Evolutionary conservation across 371 early-diverging fungal species (phyloP).

Genomic region (Rhizopus sp.): DNA sequence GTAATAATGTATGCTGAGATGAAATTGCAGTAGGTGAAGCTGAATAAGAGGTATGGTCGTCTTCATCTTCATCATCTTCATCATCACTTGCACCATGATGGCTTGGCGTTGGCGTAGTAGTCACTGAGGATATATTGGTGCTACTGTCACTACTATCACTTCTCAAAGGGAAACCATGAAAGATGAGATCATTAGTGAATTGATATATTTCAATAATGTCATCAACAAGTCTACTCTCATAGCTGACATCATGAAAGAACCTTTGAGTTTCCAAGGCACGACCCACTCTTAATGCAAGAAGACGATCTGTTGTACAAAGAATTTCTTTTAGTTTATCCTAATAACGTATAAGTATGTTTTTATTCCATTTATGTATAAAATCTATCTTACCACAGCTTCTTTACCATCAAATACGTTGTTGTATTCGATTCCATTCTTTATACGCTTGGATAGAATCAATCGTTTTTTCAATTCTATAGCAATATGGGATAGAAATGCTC

Average conservation of each 20-base stretch:
- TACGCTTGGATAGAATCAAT: conserved; percentile 50
- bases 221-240: conserved; percentile 66
- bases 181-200: conserved; percentile 46
- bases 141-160: conserved; percentile 13
- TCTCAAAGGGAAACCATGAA: conserved; percentile 11
- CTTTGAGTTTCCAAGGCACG: conserved; percentile 73
- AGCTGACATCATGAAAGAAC: conserved; percentile 74
- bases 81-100: conserved; percentile 23
- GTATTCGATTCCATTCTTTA: conserved; percentile 80
- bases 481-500: conserved; percentile 79
- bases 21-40: conserved; percentile 4
- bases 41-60: conserved; percentile 7
- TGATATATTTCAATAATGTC: conserved; percentile 64
- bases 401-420: conserved; percentile 78
- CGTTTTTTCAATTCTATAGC: conserved; percentile 68
- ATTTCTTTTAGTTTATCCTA: conserved; percentile 65
- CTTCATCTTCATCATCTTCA: conserved; percentile 11
- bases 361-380: neutral
- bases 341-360: neutral
- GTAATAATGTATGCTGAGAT: conserved; percentile 24
- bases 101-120: neutral
- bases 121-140: conserved; percentile 3
- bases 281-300: conserved; percentile 68
- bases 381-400: conserved; percentile 71
- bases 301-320: conserved; percentile 65